Base-by-base conservation (phyloP, 176 grass and related monocot species). In the Phoenix roebelenii region DNA sequence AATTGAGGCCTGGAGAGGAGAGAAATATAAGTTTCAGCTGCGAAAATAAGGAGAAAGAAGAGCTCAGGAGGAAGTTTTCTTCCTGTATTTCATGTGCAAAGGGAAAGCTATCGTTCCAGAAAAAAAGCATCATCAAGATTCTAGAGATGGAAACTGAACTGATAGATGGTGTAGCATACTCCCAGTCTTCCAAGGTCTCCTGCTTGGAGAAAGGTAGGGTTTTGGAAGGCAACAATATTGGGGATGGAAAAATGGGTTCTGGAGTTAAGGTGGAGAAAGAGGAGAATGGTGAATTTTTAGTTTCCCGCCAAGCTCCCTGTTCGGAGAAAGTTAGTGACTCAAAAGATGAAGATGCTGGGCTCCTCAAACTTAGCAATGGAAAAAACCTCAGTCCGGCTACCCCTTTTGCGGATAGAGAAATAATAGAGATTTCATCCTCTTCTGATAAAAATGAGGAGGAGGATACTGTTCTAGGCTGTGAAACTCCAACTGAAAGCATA, bases 401-500 rank as follows among this genome's bases (percentile, higher is more conserved):
- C 14, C 35, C 51, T 4, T 61, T 50, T 72, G 7, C 55, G 4
- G 68, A 48, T 52, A 49, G 39, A 16, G 55, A 79, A 63, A 52
- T 15, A 65, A 24, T 78, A 58, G 77, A 75, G 59, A 18, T 65
- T 44, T 54, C 59, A 0, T 54, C 32, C 39, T 59, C 74, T 22
- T 61, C 63, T 55, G 50, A 22, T 16, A 50, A 59, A 53, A 24
- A 15, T 4, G 58, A 74, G 49, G 49, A 29, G 50, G 50, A 64
- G 5, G 59, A 23, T 17, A 1, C 56, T 3, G 59, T 63, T 74
- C 64, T 49, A 2, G 58, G 59, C 24, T 74, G 71, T 64, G 7
- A 22, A 23, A 74, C 71, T 39, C 71, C 71, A 6, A 64, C 20
- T 4, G 71, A 54, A n/a, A 63, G 30, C 24, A 74, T 74, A 22